These are phyloP conservation scores for Dendrobium huoshanense DNA, from an alignment of 106 monocot species.

Conservation along the genomic window DNA sequence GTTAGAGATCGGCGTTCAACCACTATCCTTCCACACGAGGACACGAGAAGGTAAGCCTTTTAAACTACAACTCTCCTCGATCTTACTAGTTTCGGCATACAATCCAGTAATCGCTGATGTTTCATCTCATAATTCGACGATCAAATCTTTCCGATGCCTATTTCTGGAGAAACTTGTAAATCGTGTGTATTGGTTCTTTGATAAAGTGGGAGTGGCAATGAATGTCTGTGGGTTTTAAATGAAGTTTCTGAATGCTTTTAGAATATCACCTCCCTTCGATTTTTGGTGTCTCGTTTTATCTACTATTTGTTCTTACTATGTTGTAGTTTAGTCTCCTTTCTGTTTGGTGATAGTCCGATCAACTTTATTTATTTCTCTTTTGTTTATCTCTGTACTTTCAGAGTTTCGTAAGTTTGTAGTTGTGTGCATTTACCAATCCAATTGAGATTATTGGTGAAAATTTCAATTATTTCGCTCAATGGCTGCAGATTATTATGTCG, in stretches of 20 bases:
- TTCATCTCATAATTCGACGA: neutral
- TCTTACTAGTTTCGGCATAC: no score
- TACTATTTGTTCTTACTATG: neutral
- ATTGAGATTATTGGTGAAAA: neutral
- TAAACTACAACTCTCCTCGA: no score
- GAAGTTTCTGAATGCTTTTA: neutral
- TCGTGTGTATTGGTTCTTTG: neutral
- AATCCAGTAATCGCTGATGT: neutral
- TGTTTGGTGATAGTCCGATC: neutral
- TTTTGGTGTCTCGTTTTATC: neutral
- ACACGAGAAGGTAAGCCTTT: neutral
- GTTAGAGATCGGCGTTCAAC: neutral
- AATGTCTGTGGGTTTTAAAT: neutral
- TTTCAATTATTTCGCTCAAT: neutral
- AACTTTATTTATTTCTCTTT: neutral
- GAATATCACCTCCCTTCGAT: neutral
- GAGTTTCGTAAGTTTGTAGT: neutral
- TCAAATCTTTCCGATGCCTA: neutral
- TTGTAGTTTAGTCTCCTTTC: neutral
- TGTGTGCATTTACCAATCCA: neutral
- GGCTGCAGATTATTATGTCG: constrained; percentile 44
- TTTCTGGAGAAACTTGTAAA: neutral
- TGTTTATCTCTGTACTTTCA: neutral
- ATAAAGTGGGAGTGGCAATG: neutral
- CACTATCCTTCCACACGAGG: neutral